These are phyloP conservation scores for Pisolithus thermaeus DNA, from an alignment of 1,284 basidiomycete species.

Conservation along the genomic window DNA sequence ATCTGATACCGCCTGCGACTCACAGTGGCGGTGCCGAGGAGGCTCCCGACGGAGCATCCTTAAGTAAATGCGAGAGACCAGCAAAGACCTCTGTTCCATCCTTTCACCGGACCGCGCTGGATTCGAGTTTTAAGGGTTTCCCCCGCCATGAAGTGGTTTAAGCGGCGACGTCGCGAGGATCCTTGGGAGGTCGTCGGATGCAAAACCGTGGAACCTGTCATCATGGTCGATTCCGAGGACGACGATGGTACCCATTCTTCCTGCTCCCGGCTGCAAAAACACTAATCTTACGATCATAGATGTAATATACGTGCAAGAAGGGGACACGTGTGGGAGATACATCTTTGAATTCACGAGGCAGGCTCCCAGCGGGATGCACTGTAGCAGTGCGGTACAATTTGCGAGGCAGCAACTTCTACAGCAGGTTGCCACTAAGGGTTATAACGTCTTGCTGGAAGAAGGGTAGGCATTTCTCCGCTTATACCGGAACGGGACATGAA, in stretches of 20 bases:
- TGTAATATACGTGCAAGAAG: slow-evolving; percentile 43
- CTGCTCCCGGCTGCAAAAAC: slow-evolving; percentile 8
- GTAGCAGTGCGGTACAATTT: slow-evolving; percentile 51
- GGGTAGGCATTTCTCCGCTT: slow-evolving; percentile 40
- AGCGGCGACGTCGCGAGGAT: slow-evolving; percentile 47
- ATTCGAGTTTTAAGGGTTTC: slow-evolving; percentile 1
- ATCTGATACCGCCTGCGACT: neutral
- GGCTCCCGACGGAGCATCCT: neutral
- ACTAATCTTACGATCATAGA: slow-evolving; percentile 35
- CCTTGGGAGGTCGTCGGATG: slow-evolving; percentile 75
- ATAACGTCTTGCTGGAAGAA: slow-evolving; percentile 60
- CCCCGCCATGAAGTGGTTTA: slow-evolving; percentile 33
- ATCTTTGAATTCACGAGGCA: slow-evolving; percentile 53
- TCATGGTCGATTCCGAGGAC: slow-evolving; percentile 47
- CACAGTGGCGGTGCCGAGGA: slow-evolving; percentile 4
- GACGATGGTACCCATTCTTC: slow-evolving; percentile 46
- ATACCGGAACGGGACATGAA: neutral
- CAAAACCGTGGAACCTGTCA: slow-evolving; percentile 56
- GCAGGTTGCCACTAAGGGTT: slow-evolving; percentile 50
- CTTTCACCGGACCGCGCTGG: slow-evolving; percentile 11
- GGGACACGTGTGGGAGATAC: slow-evolving; percentile 53
- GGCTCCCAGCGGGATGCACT: slow-evolving; percentile 32
- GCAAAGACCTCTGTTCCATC: slow-evolving; percentile 9
- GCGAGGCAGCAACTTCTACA: slow-evolving; percentile 58
- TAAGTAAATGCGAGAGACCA: slow-evolving; percentile 4